phyloP scores from a whole-genome alignment of 1,284 basidiomycete genomes.

The Phellopilus nigrolimitatus region DNA sequence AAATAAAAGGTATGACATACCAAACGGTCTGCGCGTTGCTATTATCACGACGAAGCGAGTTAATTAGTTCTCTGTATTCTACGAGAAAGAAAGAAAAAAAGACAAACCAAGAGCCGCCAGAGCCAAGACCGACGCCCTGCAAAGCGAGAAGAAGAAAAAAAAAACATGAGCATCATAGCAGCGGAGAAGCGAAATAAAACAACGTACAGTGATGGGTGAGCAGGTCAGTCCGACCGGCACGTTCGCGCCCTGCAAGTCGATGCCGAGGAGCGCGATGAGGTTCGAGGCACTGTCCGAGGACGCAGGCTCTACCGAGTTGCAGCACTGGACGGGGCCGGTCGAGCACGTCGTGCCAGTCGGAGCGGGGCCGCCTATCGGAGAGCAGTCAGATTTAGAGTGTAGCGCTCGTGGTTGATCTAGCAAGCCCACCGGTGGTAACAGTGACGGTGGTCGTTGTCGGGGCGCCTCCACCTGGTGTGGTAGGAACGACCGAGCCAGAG shows the following conservation, averaged over 20 bases:
- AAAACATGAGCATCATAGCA: background rate
- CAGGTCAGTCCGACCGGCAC: constrained; percentile 17
- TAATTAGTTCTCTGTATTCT: background rate
- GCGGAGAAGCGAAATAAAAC: background rate
- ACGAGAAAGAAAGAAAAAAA: background rate
- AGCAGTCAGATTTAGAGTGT: too few species aligned
- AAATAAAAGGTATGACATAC: constrained; percentile 5
- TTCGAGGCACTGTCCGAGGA: constrained; percentile 19
- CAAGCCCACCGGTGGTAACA: background rate
- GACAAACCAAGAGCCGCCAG: constrained; percentile 12
- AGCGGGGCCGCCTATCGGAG: background rate
- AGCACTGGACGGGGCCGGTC: constrained; percentile 30
- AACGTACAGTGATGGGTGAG: constrained; percentile 13
- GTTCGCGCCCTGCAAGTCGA: constrained; percentile 11
- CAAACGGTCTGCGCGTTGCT: constrained; percentile 19
- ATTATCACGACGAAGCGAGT: background rate
- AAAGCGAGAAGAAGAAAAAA: background rate
- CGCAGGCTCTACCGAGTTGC: constrained; percentile 24
- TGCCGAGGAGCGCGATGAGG: constrained; percentile 13
- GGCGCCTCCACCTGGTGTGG: too few species aligned
- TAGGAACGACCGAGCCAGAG: background rate
- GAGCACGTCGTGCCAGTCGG: constrained; percentile 7
- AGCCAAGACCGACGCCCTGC: background rate
- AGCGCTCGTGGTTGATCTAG: background rate
- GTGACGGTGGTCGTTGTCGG: constrained; percentile 4